Base-by-base conservation (phyloP, 345 rosid genomes). In the Cardiospermum halicacabum region DNA sequence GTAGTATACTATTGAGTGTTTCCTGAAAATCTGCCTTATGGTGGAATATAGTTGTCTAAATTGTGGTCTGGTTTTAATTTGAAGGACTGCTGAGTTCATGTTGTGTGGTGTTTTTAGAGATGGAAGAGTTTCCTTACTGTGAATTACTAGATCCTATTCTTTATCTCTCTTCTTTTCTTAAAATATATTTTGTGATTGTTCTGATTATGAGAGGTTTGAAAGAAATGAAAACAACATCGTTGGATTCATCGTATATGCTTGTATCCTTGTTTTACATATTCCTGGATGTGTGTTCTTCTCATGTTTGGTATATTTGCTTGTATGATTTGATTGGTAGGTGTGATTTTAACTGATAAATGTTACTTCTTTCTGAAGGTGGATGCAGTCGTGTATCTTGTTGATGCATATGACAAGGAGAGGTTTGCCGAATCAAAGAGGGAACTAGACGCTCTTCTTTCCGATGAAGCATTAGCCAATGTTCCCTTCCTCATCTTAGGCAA, bases 351-450 rank as follows among this genome's bases (percentile, higher is more conserved):
- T 68, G 16, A 64, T 62, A 9, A 7, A 22, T 60, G 18, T 11
- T 65, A 8, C 10, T 15, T 50, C 40, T 1, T 3, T 7, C 11
- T 69, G 62, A 45, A 86, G 91, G 92, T 86, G 66, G 92, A 86
- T 80, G 92, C 89, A 0, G 92, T 84, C 66, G 87, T 86, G 39
- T 86, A 86, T 74, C 80, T 86, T 25, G 92, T 86, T 31, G 92
- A 86, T 75, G 89, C 87, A 22, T 75, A 80, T 39, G 92, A 86
- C 74, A 82, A 78, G 61, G 92, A 86, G 68, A 82, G 92, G 64
- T 82, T 86, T 53, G 36, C 80, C 0, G 87, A 84, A 70, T 84
- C 92, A 5, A 86, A 84, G 63, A 76, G 65, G 62, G 92, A 86
- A 71, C 69, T 86, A 11, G 87, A 86, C 25, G 92, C 92, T 31